Conservation (phyloP, 2,329 filamentous ascomycete species). For the Ophiostoma fasciatum region DNA sequence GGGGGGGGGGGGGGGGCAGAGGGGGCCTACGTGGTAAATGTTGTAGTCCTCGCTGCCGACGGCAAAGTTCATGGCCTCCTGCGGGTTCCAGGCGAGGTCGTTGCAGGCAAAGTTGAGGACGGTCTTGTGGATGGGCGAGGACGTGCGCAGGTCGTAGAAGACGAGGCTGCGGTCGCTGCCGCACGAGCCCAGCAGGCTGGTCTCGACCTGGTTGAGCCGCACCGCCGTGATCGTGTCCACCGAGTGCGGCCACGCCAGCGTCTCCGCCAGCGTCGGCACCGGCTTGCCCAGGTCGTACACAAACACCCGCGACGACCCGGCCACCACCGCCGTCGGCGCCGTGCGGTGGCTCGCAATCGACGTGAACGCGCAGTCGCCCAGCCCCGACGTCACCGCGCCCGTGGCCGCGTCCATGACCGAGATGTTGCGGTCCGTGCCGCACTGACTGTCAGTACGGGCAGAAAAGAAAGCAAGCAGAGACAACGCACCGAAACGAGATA, state of each 20-base stretch:
- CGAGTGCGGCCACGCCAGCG: conserved; percentile 28
- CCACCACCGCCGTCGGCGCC: conserved; percentile 9
- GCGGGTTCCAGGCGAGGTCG: conserved; percentile 81
- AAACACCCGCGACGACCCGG: conserved; percentile 11
- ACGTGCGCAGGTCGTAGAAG: conserved; percentile 83
- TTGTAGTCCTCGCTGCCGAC: conserved; percentile 93
- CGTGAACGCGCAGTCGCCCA: conserved; percentile 72
- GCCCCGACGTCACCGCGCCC: conserved; percentile 68
- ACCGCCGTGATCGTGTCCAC: conserved; percentile 75
- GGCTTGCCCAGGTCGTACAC: conserved; percentile 10
- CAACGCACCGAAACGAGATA: conserved; percentile 37
- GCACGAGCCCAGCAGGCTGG: conserved; percentile 73
- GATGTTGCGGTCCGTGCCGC: conserved; percentile 70
- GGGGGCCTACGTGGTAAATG: conserved; percentile 44
- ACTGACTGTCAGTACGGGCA: conserved; percentile 20
- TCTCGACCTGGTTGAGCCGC: conserved; percentile 88
- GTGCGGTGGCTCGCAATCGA: conserved; percentile 16
- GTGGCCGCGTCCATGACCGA: conserved; percentile 88
- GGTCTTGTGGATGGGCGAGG: conserved; percentile 66
- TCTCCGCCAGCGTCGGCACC: conserved; percentile 9
- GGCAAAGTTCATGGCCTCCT: conserved; percentile 57
- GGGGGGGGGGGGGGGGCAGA: no score
- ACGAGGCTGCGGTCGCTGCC: conserved; percentile 77
- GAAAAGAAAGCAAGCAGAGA: conserved; percentile 25
- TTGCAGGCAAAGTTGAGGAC: conserved; percentile 74